Base-by-base conservation (phyloP, 202 grass and related monocot genomes). In the Cymbopogon flexuosus region DNA sequence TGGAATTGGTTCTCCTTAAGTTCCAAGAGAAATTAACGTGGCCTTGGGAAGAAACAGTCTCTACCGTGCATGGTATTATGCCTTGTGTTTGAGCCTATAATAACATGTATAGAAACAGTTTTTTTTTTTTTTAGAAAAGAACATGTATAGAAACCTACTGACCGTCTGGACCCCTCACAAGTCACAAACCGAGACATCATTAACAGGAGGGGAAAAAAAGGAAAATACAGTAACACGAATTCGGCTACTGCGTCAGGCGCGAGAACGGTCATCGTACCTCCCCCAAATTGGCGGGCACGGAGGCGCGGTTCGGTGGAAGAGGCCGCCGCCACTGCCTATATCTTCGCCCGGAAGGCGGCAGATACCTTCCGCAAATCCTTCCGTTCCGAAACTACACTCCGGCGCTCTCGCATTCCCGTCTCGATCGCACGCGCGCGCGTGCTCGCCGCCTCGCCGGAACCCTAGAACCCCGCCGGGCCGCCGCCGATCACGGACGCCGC, bases 401-500 rank as follows among this genome's bases (percentile, higher is more conserved):
- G 8, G 24, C 23, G 14, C 49, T 58, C 8, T 60, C 74, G 10
- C 31, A 47, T n/a, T 46, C 67, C 15, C 49, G n/a, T 27, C 4
- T n/a, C 35, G 16, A 70, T 2, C 72, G 58, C 72, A 8, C 40
- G 65, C 51, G 35, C 41, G 65, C 35, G 35, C 41, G 45, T 1
- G 41, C 3, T 29, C 77, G 72, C 83, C 66, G 72, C 58, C 78
- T 47, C 35, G 35, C 15, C 73, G 73, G 67, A 89, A 85, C 82
- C 87, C 87, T 85, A 89, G 39, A 19, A 13, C 2, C 56, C 12
- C 22, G 34, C 43, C 45, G 29, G 8, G 7, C 22, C 62, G 62
- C 16, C 59, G 61, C 69, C 59, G 62, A 70, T 70, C 61, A 14
- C 65, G 41, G 35, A 11, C 63, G 42, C 35, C 62, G 78, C 70